Conservation (phyloP, 345 rosid species). For the Microcos paniculata region DNA sequence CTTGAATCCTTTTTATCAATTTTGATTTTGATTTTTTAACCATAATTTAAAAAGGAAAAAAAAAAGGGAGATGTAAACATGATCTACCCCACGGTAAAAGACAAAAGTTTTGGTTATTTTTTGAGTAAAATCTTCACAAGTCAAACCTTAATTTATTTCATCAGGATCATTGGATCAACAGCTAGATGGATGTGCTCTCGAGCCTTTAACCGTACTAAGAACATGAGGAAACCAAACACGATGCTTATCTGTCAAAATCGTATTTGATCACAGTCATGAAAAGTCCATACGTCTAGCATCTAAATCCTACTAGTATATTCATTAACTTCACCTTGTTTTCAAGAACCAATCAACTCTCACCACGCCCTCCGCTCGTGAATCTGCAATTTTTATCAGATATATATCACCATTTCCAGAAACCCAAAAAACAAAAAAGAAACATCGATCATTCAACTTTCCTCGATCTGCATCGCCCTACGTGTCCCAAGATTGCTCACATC, state of each 20-base stretch:
- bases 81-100: no score
- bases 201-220: neutral
- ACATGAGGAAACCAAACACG: neutral
- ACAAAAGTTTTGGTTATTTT: no score
- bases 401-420: neutral
- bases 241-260: neutral
- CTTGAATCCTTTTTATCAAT: no score
- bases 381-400: neutral
- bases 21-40: no score
- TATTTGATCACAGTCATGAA: neutral
- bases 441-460: neutral
- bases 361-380: conserved; percentile 19
- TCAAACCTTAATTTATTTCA: neutral
- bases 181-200: neutral
- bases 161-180: no score
- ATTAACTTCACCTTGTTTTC: neutral
- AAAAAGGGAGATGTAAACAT: no score
- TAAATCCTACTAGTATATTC: neutral
- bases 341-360: neutral
- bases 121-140: neutral
- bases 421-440: neutral
- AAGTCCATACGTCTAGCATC: neutral
- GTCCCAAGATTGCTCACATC: conserved; percentile 10
- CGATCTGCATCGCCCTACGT: neutral
- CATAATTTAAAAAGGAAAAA: no score